Evolutionary conservation across 1,284 basidiomycete species (phyloP).

Genomic region (Ceraceosorus guamensis): DNA sequence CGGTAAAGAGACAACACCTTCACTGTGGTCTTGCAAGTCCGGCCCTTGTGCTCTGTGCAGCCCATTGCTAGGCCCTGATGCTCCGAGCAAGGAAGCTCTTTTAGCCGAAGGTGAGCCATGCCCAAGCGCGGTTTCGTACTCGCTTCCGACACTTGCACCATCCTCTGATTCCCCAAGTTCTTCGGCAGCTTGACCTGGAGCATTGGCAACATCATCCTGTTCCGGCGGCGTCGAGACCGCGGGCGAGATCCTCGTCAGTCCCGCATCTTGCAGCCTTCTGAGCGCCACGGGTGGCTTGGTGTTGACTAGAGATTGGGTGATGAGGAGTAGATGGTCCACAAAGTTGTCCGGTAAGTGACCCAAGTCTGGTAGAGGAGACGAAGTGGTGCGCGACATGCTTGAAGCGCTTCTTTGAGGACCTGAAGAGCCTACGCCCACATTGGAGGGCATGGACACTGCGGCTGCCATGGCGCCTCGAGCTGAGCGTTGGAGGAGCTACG

Average conservation of each 20-base stretch:
- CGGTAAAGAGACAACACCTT: constrained; percentile 25
- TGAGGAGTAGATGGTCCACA: constrained; percentile 36
- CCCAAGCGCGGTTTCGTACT: too few relatives aligned
- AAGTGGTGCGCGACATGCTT: constrained; percentile 29
- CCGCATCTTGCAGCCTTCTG: too few relatives aligned
- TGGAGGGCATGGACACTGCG: constrained; percentile 5
- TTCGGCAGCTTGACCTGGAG: too few relatives aligned
- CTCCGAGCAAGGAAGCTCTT: too few relatives aligned
- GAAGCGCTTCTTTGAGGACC: neutral
- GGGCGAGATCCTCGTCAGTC: too few relatives aligned
- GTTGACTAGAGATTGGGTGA: constrained; percentile 35
- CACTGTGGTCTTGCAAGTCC: constrained; percentile 17
- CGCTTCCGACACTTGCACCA: too few relatives aligned
- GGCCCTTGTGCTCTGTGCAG: neutral
- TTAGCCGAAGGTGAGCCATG: too few relatives aligned
- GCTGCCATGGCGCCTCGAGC: constrained; percentile 1
- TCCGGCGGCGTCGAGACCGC: too few relatives aligned
- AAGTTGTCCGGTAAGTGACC: constrained; percentile 32
- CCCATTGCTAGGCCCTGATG: too few relatives aligned
- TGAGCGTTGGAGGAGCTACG: too few relatives aligned
- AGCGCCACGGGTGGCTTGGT: constrained; percentile 18
- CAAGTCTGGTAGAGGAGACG: constrained; percentile 27
- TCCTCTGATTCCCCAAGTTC: too few relatives aligned
- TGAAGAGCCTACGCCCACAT: neutral
- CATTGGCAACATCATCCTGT: too few relatives aligned